Conservation (phyloP, 805 yeast species). For the Komagataella pastoris region DNA sequence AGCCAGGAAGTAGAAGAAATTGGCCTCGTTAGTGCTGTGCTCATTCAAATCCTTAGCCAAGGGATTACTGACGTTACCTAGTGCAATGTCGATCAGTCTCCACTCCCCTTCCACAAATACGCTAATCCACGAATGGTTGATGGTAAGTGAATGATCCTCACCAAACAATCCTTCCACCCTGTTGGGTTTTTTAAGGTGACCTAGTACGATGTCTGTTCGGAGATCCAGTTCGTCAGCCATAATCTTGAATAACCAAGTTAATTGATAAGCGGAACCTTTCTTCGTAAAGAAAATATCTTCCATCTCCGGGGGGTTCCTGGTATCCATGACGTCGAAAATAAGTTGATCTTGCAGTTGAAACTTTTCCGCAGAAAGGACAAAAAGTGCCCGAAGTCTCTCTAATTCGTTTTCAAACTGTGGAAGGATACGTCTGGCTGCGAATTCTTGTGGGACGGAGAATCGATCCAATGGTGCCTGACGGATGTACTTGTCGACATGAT, state of each 20-base stretch:
- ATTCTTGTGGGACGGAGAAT: constrained; percentile 35
- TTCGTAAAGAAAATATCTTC: constrained; percentile 14
- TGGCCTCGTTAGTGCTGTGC: constrained; percentile 19
- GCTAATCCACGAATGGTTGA: constrained; percentile 86
- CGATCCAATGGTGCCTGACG: constrained; percentile 21
- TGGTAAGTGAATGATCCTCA: constrained; percentile 31
- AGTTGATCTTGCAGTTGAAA: constrained; percentile 28
- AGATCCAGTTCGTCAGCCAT: constrained; percentile 61
- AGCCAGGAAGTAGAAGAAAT: constrained; percentile 53
- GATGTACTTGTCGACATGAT: constrained; percentile 30
- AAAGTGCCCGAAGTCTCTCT: constrained; percentile 56
- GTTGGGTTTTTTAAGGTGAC: constrained; percentile 74
- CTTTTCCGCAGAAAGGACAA: constrained; percentile 46
- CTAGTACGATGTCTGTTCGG: constrained; percentile 65
- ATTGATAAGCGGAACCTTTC: constrained; percentile 33
- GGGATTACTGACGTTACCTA: constrained; percentile 49
- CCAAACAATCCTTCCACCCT: constrained; percentile 27
- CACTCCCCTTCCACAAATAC: constrained; percentile 65
- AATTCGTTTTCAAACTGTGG: constrained; percentile 36
- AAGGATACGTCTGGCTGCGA: constrained; percentile 39
- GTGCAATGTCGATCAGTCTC: constrained; percentile 61
- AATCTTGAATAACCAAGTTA: constrained; percentile 64
- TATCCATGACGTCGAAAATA: constrained; percentile 18
- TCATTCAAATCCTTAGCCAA: constrained; percentile 26
- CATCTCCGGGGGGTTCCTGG: constrained; percentile 15